Evolutionary conservation across 306 rosid species (phyloP), one percentile per base, ranked within the genome.

Genomic region (Lupinus albus): DNA sequence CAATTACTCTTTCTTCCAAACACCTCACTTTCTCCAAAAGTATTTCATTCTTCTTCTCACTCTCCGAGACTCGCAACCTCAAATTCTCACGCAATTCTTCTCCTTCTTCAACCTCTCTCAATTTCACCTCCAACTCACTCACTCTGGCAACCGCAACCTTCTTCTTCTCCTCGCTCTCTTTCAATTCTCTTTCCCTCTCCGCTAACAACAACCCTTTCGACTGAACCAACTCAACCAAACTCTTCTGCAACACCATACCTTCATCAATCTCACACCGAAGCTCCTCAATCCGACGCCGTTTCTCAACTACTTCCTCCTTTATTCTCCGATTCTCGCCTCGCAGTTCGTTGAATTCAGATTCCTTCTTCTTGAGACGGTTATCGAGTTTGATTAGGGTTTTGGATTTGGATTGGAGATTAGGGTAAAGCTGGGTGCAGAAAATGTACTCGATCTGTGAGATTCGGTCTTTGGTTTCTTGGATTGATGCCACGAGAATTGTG

Each of bases 391-490:
- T 71, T 35, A 82, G 80, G 75, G 67, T 17, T 54, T 70, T 80
- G 7, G 79, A 67, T 13, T 76, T 79, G 7, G 89, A 80, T 72
- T 83, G 85, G 10, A 89, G 80, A 17, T 76, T 67, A 4, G 96
- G 95, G 56, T 74, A 90, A 16, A 93, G 76, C 72, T 86, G 88
- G 21, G 61, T 73, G 64, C 96, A 90, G 85, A 93, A 93, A 28
- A 93, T 78, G 69, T 86, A 73, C 70, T 93, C 98, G 28, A 93
- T 82, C 72, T 93, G 96, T 1, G 88, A 79, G 57, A 89, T 84
- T 41, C 86, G 76, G 66, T 93, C 92, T 47, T 79, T 93, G 46
- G 91, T 82, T 62, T 93, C 98, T 72, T 89, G 94, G 67, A 93
- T 84, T 1, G 97, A 84, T 0, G 96, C 98, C 44, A 93, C 97